Evolutionary conservation across 2,329 filamentous ascomycete genomes (phyloP).

Genomic region (Sclerotinia minor): DNA sequence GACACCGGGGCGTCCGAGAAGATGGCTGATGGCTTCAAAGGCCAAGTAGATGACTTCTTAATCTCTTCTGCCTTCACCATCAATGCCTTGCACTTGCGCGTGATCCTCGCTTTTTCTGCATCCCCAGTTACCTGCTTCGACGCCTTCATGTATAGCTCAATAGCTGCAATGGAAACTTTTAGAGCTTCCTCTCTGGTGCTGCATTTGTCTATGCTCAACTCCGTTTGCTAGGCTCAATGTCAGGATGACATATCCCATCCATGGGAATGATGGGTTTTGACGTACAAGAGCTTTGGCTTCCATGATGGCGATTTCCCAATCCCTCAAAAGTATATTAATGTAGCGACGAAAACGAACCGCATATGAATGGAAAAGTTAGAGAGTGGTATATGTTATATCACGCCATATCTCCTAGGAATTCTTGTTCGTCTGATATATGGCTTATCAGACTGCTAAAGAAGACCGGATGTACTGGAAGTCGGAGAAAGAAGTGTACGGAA

Average conservation of each 20-base stretch:
- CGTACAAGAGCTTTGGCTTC: conserved; percentile 51
- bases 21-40: conserved; percentile 30
- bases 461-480: not conserved
- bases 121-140: conserved; percentile 59
- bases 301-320: conserved; percentile 35
- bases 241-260: conserved; percentile 27
- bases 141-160: conserved; percentile 80
- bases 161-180: conserved; percentile 71
- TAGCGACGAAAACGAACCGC: not conserved
- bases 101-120: conserved; percentile 66
- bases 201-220: conserved; percentile 52
- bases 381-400: conserved; percentile 10
- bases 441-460: conserved; percentile 5
- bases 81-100: conserved; percentile 67
- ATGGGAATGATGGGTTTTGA: conserved; percentile 1
- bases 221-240: conserved; percentile 50
- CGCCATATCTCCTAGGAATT: conserved; percentile 3
- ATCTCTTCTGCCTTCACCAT: conserved; percentile 73
- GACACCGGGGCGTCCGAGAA: conserved; percentile 46
- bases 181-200: conserved; percentile 65
- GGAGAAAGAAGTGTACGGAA: not conserved
- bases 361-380: conserved; percentile 1
- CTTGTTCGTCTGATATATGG: not conserved
- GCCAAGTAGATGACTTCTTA: conserved; percentile 51
- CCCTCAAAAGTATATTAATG: not conserved